Conservation (phyloP, 1,284 basidiomycete genomes). For the Melampsora abietis-canadensis region DNA sequence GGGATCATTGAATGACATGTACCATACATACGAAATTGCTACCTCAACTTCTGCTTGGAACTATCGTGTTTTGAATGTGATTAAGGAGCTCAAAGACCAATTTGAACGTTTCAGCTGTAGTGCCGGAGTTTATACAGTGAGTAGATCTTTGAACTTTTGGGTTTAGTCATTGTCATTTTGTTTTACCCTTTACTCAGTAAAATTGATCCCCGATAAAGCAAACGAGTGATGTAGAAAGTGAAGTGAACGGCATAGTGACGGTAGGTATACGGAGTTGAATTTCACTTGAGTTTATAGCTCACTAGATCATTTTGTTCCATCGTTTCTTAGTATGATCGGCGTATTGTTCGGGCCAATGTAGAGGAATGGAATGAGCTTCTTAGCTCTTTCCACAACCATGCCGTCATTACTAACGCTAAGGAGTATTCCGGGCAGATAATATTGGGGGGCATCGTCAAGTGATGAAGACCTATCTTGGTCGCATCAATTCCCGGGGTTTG, state of each 20-base stretch:
- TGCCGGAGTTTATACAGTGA: conserved; percentile 32
- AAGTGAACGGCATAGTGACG: conserved; percentile 33
- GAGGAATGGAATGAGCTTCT: conserved; percentile 24
- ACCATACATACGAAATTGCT: conserved; percentile 30
- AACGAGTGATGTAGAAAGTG: conserved; percentile 39
- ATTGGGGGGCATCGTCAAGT: no score
- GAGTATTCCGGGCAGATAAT: no score
- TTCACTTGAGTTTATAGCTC: no score
- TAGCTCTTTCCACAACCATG: neutral
- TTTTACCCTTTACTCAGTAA: neutral
- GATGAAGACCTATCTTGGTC: no score
- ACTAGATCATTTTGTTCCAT: neutral
- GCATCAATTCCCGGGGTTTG: no score
- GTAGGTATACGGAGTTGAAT: conserved; percentile 1
- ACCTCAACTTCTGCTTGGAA: conserved; percentile 20
- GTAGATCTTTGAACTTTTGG: neutral
- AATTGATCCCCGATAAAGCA: conserved; percentile 12
- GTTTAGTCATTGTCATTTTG: neutral
- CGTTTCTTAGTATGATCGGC: conserved; percentile 27
- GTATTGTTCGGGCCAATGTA: conserved; percentile 21
- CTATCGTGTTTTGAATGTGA: conserved; percentile 11
- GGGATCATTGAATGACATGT: neutral
- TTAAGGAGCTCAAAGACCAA: conserved; percentile 28
- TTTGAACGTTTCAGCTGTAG: conserved; percentile 25
- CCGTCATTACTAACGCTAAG: no score